These are phyloP conservation scores for Citrus mangshanensis DNA, from an alignment of 345 rosid species.

Conservation along the genomic window DNA sequence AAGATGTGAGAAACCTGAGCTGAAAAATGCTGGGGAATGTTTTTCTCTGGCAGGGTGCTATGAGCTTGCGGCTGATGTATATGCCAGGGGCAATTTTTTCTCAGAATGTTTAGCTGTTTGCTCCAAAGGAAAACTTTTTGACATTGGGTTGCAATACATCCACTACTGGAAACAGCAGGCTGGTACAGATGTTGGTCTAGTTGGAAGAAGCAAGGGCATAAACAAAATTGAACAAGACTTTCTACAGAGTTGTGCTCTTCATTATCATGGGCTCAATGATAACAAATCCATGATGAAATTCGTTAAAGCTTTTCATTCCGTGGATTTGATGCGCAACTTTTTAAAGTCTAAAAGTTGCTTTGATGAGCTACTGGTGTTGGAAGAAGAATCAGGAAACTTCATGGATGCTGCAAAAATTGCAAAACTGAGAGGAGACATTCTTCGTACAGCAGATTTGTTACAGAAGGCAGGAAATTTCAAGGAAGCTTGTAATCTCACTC, in stretches of 20 bases:
- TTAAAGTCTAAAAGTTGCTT: slow-evolving; percentile 30
- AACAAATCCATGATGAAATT: slow-evolving; percentile 32
- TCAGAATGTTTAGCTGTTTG: slow-evolving; percentile 36
- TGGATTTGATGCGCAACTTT: slow-evolving; percentile 23
- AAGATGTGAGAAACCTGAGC: slow-evolving; percentile 31
- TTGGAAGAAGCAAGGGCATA: slow-evolving; percentile 13
- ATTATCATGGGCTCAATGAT: slow-evolving; percentile 21
- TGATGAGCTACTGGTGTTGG: slow-evolving; percentile 34
- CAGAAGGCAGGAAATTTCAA: slow-evolving; percentile 30
- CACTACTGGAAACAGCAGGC: slow-evolving; percentile 30
- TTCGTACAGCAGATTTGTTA: slow-evolving; percentile 33
- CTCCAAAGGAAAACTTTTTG: slow-evolving; percentile 36
- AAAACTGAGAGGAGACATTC: slow-evolving; percentile 35
- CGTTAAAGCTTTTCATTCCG: slow-evolving; percentile 28
- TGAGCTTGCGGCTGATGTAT: slow-evolving; percentile 36
- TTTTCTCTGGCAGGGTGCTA: slow-evolving; percentile 32
- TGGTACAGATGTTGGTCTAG: neutral
- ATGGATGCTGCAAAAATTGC: slow-evolving; percentile 35
- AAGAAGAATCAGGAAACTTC: slow-evolving; percentile 38
- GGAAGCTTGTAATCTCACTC: slow-evolving; percentile 30
- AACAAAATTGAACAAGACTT: slow-evolving; percentile 31
- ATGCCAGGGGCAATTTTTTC: slow-evolving; percentile 30
- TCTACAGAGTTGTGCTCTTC: slow-evolving; percentile 38
- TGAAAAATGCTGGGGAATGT: slow-evolving; percentile 46
- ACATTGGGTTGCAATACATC: slow-evolving; percentile 35